Base-by-base conservation (phyloP, 2,329 filamentous ascomycete genomes). In the Helminthosporium solani region DNA sequence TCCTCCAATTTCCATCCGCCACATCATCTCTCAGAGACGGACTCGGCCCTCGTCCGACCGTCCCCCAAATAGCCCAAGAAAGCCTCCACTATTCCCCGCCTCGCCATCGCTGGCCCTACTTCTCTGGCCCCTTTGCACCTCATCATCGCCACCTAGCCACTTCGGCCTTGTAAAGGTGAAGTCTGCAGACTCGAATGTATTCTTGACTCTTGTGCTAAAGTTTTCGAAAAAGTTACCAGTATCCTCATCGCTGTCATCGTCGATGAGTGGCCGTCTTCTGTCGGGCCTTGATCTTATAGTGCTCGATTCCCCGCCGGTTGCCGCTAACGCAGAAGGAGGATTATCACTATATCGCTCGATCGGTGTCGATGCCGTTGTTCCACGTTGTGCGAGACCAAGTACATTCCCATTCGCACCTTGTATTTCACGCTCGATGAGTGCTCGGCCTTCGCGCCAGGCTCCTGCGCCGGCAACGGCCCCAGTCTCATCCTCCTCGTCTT, bases 371-470 rank as follows among this genome's bases (percentile, higher is more conserved):
- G 7, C 16, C 0, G 50, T 50, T 0, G 36, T 33, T 6, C 33
- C 33, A 7, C 65, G 58, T n/a, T 54, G 56, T 2, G 59, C 50
- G 9, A 70, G 54, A 2, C 66, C 63, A 0, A 72, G 56, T 3
- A 57, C 53, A 33, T 67, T 66, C 57, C 64, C 69, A 67, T 52
- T 70, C 61, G 50, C 73, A 64, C 74, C 40, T 64, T 80, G 57
- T 58, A 79, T 71, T 65, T 97, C 94, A 21, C 89, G 83, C 53
- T 96, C 89, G 52, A 99, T 95, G 21, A 99, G 79, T 40, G 91
- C 87, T 40, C 90, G 82, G 2, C 94, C 94, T 72, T 97, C 94
- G 37, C 91, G 83, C 94, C 92, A 97, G 1, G 86, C 86, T 1
- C 88, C 89, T 1, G 85, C 84, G 12, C 90, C 90, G 53, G 86